phyloP scores from a whole-genome alignment of 2,329 filamentous ascomycete genomes.

The Coleophoma eucalyptorum region DNA sequence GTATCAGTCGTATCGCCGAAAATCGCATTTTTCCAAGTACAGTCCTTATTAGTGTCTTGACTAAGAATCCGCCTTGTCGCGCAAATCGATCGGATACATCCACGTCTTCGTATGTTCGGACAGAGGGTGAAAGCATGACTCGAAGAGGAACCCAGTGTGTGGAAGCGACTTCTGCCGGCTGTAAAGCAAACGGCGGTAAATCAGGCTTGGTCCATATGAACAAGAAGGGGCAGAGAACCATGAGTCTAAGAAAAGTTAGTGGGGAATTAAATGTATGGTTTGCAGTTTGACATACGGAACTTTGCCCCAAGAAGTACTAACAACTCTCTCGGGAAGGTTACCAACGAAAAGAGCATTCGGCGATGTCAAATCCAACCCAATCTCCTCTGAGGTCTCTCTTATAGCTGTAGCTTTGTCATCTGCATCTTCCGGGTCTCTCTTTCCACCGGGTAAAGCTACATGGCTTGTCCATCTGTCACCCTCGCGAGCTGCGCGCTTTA shows the following conservation, averaged over 20 bases:
- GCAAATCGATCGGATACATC: conserved; percentile 60
- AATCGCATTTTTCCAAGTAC: conserved; percentile 65
- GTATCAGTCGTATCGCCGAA: conserved; percentile 58
- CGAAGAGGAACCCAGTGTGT: conserved; percentile 66
- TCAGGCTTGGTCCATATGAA: conserved; percentile 56
- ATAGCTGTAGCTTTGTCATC: conserved; percentile 60
- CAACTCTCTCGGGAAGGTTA: conserved; percentile 62
- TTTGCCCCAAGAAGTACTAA: conserved; percentile 64
- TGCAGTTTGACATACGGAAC: conserved; percentile 43
- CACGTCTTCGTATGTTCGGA: conserved; percentile 59
- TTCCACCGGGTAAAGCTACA: conserved; percentile 65
- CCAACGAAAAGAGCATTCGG: conserved; percentile 45
- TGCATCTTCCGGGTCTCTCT: conserved; percentile 59
- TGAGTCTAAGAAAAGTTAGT: conserved; percentile 41
- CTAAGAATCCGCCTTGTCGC: conserved; percentile 48
- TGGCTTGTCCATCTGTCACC: conserved; percentile 69
- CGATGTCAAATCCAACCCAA: conserved; percentile 54
- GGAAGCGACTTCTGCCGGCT: conserved; percentile 65
- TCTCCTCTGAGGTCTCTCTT: conserved; percentile 63
- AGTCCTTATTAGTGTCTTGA: conserved; percentile 49
- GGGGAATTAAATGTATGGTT: conserved; percentile 5
- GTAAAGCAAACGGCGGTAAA: conserved; percentile 54
- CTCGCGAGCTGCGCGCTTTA: conserved; percentile 61
- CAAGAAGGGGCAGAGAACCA: conserved; percentile 67
- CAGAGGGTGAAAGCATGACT: conserved; percentile 52